Percentiles rank a stretch among this genome's conserved stretches.
phyloP scores from a whole-genome alignment of 2,329 filamentous ascomycete genomes.

The Raffaelea arxii region DNA sequence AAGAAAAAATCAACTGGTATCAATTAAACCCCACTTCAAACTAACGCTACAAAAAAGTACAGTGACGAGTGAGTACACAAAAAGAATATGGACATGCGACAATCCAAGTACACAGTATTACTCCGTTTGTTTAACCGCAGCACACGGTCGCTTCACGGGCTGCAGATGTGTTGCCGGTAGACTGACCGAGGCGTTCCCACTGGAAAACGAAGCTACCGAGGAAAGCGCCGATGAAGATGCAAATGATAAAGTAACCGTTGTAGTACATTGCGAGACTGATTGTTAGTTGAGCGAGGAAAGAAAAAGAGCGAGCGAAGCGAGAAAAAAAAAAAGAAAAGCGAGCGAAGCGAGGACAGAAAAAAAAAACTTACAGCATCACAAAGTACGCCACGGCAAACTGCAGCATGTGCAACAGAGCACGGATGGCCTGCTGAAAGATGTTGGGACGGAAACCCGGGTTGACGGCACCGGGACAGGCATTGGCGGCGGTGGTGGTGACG shows the following conservation, averaged over 20 bases:
- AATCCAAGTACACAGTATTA: too few species aligned
- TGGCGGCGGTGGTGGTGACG: constrained; percentile 6
- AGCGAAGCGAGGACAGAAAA: too few species aligned
- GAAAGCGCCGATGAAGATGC: constrained; percentile 68
- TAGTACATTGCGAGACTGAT: constrained; percentile 44
- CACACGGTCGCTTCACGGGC: constrained; percentile 18
- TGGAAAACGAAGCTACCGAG: constrained; percentile 64
- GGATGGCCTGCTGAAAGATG: constrained; percentile 53
- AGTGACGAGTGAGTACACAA: too few species aligned
- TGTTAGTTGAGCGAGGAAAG: not conserved
- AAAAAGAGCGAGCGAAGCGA: too few species aligned
- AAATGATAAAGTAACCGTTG: constrained; percentile 69
- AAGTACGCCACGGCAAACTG: constrained; percentile 72
- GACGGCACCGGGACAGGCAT: constrained; percentile 1
- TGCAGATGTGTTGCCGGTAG: constrained; percentile 12
- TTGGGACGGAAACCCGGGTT: constrained; percentile 41
- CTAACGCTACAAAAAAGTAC: too few species aligned
- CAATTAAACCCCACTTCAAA: too few species aligned
- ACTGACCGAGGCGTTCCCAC: constrained; percentile 45
- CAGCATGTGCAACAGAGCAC: constrained; percentile 57
- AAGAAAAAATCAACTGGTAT: too few species aligned
- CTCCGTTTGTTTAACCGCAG: constrained; percentile 11
- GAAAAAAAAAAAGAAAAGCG: too few species aligned
- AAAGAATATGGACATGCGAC: too few species aligned
- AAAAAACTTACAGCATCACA: constrained; percentile 49